phyloP scores from a whole-genome alignment of 176 grass and related monocot species.

The Leersia perrieri region DNA sequence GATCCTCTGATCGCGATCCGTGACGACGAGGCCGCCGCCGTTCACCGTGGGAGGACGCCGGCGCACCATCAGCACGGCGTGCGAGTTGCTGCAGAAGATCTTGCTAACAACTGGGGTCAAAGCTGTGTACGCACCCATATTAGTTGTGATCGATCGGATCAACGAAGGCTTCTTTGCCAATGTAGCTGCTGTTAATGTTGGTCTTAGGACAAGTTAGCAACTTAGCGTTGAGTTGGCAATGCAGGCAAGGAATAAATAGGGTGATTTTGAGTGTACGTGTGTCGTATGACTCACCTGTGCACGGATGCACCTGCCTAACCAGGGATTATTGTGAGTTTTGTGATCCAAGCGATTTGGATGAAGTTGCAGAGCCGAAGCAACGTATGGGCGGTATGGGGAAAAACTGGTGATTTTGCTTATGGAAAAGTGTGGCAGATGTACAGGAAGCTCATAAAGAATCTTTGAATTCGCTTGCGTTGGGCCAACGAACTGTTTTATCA shows the following conservation, averaged over 20 bases:
- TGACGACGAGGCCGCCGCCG: slow-evolving; percentile 79
- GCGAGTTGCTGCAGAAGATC: slow-evolving; percentile 62
- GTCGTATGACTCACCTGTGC: slow-evolving; percentile 23
- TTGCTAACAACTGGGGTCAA: slow-evolving; percentile 77
- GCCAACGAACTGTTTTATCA: slow-evolving; percentile 50
- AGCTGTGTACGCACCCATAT: slow-evolving; percentile 52
- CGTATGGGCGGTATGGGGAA: no score
- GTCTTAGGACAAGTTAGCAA: no score
- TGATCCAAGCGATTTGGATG: slow-evolving; percentile 12
- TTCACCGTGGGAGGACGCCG: slow-evolving; percentile 54
- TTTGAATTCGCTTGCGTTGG: slow-evolving; percentile 68
- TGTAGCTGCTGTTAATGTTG: neutral
- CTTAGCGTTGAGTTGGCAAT: slow-evolving; percentile 1
- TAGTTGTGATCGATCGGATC: neutral
- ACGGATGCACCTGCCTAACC: slow-evolving; percentile 32
- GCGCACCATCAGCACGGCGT: slow-evolving; percentile 62
- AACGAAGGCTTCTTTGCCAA: neutral
- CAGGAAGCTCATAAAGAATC: slow-evolving; percentile 49
- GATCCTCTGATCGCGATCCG: slow-evolving; percentile 46
- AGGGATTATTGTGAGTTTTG: slow-evolving; percentile 4
- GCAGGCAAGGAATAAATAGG: slow-evolving; percentile 47
- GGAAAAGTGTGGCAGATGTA: neutral
- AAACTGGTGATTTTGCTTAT: neutral
- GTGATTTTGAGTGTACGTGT: slow-evolving; percentile 50
- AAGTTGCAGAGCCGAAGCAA: slow-evolving; percentile 31